Evolutionary conservation across 768 basidiomycete species (phyloP), one percentile per base, ranked within the genome.

Genomic region (Saitozyma podzolica): DNA sequence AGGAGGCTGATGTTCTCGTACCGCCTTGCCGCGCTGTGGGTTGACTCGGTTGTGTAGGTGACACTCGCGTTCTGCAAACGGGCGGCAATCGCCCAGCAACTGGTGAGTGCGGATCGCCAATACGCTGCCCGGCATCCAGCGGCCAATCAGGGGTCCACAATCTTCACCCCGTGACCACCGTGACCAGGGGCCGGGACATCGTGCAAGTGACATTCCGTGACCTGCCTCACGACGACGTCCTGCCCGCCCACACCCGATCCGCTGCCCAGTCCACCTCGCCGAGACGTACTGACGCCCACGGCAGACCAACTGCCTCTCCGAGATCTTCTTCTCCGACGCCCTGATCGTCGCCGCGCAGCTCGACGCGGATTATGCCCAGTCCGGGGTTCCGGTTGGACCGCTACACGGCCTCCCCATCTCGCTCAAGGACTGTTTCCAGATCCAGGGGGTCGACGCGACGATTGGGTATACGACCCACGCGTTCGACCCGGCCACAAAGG

Each of bases 371-470:
- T 80, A 80, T 41, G 75, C 78, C 10, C 72, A 77, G 20, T 81
- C 83, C 61, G 62, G 66, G 40, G 75, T 61, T 9, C 55, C 63
- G 51, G 41, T 69, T 8, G 70, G 63, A 0, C 84, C 85, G 10
- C 81, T 89, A 7, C 83, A 88, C 52, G 88, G 88, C 16, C 84
- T 89, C 0, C 88, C 88, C 14, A 81, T 89, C 17, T 87, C 86
- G 52, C 80, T 89, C 69, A 89, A 89, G 81, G 88, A 88, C 80
- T 71, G 75, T 10, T 79, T 87, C 54, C 81, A 82, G 37, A 80
- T 89, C 51, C 74, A 80, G 57, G 86, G 86, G 2, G 85, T 82
- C 71, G 87, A 87, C 59, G 80, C 84, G 40, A 85, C 83, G 40
- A 81, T 87, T 47, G 88, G 87, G 2, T 87, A 86, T 66, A 84